Base-by-base conservation (phyloP, 73 alveolate genomes). In the Paramecium sexaurelia region DNA sequence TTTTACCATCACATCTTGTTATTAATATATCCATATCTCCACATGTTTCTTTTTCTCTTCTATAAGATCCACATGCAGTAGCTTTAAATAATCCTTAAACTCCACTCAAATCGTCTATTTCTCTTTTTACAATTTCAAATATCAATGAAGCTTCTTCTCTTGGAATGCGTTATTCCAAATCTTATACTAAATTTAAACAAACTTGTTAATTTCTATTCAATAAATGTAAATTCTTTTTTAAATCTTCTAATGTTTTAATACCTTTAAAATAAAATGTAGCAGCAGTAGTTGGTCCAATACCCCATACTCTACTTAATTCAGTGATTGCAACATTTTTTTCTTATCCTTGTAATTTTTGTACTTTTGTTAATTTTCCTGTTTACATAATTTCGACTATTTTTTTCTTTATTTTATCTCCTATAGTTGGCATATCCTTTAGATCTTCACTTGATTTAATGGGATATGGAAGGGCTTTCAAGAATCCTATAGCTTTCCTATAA, bases 1-100 rank as follows among this genome's bases (percentile, higher is more conserved):
- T 87, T 11, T 95, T 92, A 20, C 95, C 95, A 94, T 96, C 96
- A 57, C 93, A 95, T 94, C 97, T 92, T 55, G 99, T 96, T 22
- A 98, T 97, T 69, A 98, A 92, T 9, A 98, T 93, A 92, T 98
- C 99, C 75, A 98, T 94, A 94, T 98, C 99, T 8, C 99, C 99
- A 94, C 99, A 98, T 20, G 97, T 87, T 91, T 96, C 93, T 83
- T 92, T 97, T 27, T 98, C 99, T 93, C 99, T 95, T 92, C 99
- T 95, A 88, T 98, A 98, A 20, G 98, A 94, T 1, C 99, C 99
- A 75, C 99, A 97, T 15, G 98, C 69, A 15, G 56, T 91, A n/a
- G 92, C 98, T 82, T 94, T 97, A 19, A 91, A 82, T 24, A 92
- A 92, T 47, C 93, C 92, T 39, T 36, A 68, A 0, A 67, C 35